Base-by-base conservation (phyloP, 371 early-diverging fungal species). In the Synchytrium microbalum region DNA sequence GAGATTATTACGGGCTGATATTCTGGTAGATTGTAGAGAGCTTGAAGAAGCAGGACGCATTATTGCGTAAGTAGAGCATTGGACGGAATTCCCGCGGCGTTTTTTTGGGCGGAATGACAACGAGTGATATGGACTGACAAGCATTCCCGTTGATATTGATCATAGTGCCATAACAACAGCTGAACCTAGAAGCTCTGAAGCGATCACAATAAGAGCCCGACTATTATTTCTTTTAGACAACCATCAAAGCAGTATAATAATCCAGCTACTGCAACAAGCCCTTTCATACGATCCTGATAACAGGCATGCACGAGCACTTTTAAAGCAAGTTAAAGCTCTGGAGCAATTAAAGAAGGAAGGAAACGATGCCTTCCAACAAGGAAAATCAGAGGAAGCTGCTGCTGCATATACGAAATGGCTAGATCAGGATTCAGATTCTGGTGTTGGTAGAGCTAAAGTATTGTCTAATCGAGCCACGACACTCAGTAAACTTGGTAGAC, bases 281-380 rank as follows among this genome's bases (percentile, higher is more conserved):
- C 75, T 92, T 38, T 78, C 86, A 1, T 88, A 82, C 67, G 92
- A 92, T 63, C 92, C 91, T 10, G 92, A 91, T 70, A 84, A 87
- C 65, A 61, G 72, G 52, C 80, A 82, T 58, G 92, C 92, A 2
- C 79, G 88, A 26, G 66, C 71, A 13, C 67, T 92, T 33, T 66
- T 86, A 63, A 86, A 84, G 67, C 80, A 78, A 66, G 78, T 88
- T 29, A 80, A 78, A 65, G 69, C 70, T 2, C 64, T 91, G 31
- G 91, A 92, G 46, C 65, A 69, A 1, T 70, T 84, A 64, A 91
- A 90, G 70, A 81, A 84, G 46, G 79, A 77, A 13, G 90, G 92
- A 33, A 91, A 92, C 67, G 84, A 82, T 31, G 88, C 87, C 13
- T 91, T 89, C 76, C 84, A 84, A 59, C 62, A 74, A 5, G 79